Evolutionary conservation across 768 basidiomycete genomes (phyloP).

Genomic region (Candolleomyces eurysporus): DNA sequence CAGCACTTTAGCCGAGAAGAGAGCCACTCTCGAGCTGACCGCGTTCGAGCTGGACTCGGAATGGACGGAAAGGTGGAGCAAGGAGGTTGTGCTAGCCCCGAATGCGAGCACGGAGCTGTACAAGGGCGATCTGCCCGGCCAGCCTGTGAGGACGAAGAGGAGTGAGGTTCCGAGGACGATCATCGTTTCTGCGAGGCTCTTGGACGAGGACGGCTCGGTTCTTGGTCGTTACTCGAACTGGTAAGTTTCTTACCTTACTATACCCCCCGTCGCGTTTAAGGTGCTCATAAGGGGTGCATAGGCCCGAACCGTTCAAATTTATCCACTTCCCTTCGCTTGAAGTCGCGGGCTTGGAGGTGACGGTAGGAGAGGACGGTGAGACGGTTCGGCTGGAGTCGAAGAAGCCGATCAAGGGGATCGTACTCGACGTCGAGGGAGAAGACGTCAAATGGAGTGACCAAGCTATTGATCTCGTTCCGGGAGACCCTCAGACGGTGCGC

Average conservation of each 20-base stretch:
- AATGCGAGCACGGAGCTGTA: conserved; percentile 87
- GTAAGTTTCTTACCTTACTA: conserved; percentile 31
- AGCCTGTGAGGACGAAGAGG: conserved; percentile 61
- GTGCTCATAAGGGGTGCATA: conserved; percentile 23
- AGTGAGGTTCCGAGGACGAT: conserved; percentile 67
- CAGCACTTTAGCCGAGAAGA: conserved; percentile 58
- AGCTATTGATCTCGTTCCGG: conserved; percentile 86
- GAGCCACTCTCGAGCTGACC: conserved; percentile 60
- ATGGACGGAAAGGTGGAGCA: conserved; percentile 53
- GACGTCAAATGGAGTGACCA: conserved; percentile 85
- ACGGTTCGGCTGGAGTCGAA: conserved; percentile 52
- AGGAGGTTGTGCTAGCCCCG: conserved; percentile 53
- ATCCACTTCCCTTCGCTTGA: conserved; percentile 71
- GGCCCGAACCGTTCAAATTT: conserved; percentile 96
- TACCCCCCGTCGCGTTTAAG: background rate
- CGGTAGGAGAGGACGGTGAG: conserved; percentile 52
- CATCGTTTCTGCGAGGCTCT: conserved; percentile 67
- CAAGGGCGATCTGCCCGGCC: conserved; percentile 69
- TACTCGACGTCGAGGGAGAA: conserved; percentile 74
- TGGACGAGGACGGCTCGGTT: conserved; percentile 53
- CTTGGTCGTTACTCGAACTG: conserved; percentile 77
- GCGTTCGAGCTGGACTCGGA: conserved; percentile 64
- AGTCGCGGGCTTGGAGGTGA: conserved; percentile 58
- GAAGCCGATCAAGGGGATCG: conserved; percentile 84
- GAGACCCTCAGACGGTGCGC: conserved; percentile 69